Conservation (phyloP, 73 alveolate species). For the Tetrahymena malaccensis region DNA sequence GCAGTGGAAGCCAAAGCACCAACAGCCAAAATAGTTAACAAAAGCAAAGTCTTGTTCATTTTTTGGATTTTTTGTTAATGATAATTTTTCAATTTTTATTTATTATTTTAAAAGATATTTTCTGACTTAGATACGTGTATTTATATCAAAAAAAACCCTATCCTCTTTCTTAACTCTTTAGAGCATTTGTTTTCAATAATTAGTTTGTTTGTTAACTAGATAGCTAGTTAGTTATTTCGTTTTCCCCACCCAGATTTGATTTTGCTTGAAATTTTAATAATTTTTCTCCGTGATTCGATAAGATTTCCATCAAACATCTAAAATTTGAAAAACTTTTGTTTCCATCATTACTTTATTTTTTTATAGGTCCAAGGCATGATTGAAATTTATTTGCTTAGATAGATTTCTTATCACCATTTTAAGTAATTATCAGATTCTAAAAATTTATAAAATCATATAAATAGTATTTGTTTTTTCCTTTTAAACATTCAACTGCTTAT, state of each 20-base stretch:
- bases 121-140: background rate
- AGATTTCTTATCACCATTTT: background rate
- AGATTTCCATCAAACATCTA: background rate
- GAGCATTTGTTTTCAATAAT: background rate
- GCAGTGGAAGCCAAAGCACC: conserved; percentile 2
- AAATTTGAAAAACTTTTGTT: no score
- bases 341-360: background rate
- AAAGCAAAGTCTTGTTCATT: background rate
- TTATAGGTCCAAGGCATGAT: background rate
- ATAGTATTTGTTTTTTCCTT: background rate
- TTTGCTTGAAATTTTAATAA: background rate
- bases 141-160: background rate
- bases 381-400: background rate
- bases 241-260: background rate
- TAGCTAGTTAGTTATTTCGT: background rate
- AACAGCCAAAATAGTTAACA: background rate
- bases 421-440: background rate
- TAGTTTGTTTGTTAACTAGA: no score
- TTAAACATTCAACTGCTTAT: no score
- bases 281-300: background rate
- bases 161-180: background rate
- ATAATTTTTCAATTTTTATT: background rate
- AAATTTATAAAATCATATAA: no score
- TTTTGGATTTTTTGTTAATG: background rate
- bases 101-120: background rate